Conservation (phyloP, 2,329 filamentous ascomycete species). For the Plectosphaerella cucumerina region DNA sequence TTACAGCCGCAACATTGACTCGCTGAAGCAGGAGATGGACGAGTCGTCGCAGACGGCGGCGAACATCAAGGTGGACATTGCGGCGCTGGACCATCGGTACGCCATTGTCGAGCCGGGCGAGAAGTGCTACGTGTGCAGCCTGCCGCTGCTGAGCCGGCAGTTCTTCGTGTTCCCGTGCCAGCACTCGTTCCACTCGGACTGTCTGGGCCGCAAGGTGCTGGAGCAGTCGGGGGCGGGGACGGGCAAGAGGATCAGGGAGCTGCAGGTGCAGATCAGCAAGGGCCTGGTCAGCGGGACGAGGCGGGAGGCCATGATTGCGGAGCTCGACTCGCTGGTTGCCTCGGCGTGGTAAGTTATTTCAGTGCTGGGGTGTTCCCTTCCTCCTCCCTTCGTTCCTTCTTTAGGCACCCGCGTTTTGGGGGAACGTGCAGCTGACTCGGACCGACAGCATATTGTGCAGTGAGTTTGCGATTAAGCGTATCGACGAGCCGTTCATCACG, state of each 20-base stretch:
- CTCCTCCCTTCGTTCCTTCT: not conserved
- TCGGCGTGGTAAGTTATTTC: slow-evolving; percentile 67
- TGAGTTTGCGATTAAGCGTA: slow-evolving; percentile 88
- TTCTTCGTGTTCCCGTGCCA: slow-evolving; percentile 99
- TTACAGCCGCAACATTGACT: slow-evolving; percentile 87
- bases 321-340: slow-evolving; percentile 89
- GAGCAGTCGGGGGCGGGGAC: slow-evolving; percentile 74
- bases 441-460: slow-evolving; percentile 79
- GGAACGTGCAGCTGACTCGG: slow-evolving; percentile 15
- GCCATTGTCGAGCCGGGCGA: slow-evolving; percentile 96
- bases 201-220: slow-evolving; percentile 79
- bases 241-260: slow-evolving; percentile 75
- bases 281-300: slow-evolving; percentile 65
- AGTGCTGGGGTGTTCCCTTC: not conserved
- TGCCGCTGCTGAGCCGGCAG: slow-evolving; percentile 83
- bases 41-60: slow-evolving; percentile 82
- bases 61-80: slow-evolving; percentile 88
- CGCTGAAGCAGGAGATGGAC: slow-evolving; percentile 90
- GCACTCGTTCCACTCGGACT: slow-evolving; percentile 96
- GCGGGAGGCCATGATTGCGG: slow-evolving; percentile 78
- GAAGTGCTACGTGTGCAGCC: slow-evolving; percentile 81
- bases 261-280: slow-evolving; percentile 79
- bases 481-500: slow-evolving; percentile 88
- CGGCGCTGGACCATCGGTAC: slow-evolving; percentile 79
- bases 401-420: not conserved